These are phyloP conservation scores for Nitzschia palea DNA, from an alignment of 108 stramenopile species.

Conservation along the genomic window DNA sequence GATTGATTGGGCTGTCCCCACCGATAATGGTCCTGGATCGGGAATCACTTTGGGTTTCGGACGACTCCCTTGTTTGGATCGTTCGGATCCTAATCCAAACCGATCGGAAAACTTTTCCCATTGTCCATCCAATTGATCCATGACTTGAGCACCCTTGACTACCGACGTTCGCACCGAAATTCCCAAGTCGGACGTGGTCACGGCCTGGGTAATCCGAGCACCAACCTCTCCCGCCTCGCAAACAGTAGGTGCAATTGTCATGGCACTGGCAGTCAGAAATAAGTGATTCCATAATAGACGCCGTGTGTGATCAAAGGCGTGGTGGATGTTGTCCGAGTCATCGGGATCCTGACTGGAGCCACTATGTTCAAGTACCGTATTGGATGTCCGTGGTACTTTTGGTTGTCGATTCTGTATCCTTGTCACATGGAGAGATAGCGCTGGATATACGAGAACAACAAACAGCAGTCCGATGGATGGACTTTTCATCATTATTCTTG, in stretches of 20 bases:
- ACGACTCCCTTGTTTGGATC: conserved; percentile 36
- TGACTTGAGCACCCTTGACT: conserved; percentile 77
- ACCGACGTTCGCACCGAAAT: conserved; percentile 61
- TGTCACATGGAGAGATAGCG: no score
- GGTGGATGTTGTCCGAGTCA: no score
- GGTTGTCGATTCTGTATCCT: no score
- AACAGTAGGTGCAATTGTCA: not conserved
- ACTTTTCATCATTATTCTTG: no score
- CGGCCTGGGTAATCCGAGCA: conserved; percentile 48
- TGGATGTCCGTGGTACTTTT: no score
- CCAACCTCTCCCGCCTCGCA: conserved; percentile 55
- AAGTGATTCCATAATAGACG: not conserved
- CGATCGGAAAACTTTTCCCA: conserved; percentile 82
- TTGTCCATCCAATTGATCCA: conserved; percentile 70
- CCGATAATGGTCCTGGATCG: conserved; percentile 34
- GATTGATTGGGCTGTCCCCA: conserved; percentile 28
- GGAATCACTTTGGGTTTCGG: conserved; percentile 46
- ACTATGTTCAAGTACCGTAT: no score
- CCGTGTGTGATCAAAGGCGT: not conserved
- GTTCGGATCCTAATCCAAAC: conserved; percentile 60
- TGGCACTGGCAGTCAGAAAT: not conserved
- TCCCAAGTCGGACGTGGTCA: conserved; percentile 62
- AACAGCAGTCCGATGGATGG: no score
- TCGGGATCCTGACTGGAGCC: no score
- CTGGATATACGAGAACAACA: no score